Conservation (phyloP, 2,329 filamentous ascomycete species). For the Fusarium siculi region DNA sequence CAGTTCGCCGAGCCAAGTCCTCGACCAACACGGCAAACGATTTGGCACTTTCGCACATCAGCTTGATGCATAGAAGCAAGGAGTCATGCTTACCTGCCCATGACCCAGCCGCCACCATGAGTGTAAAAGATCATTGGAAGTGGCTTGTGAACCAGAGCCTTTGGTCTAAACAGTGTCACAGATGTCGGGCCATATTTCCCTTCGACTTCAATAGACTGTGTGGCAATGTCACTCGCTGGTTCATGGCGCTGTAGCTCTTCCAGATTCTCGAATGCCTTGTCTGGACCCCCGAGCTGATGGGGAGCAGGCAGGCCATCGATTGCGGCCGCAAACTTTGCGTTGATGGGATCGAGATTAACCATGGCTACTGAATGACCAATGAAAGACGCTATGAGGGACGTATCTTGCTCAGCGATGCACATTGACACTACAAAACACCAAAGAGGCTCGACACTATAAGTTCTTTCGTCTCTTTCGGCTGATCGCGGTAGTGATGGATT, state of each 20-base stretch:
- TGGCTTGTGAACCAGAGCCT: background rate
- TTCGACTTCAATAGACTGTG: background rate
- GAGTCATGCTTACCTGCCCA: background rate
- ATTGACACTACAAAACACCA: background rate
- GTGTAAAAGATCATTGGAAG: background rate
- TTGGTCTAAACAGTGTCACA: background rate
- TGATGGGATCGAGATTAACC: background rate
- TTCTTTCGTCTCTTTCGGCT: background rate
- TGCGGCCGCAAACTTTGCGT: background rate
- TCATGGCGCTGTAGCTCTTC: background rate
- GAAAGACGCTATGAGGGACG: background rate
- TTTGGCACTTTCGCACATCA: background rate
- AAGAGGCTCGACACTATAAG: background rate
- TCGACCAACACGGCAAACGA: background rate
- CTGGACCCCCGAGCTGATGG: background rate
- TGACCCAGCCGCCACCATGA: background rate
- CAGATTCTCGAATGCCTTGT: background rate
- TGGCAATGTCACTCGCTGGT: background rate
- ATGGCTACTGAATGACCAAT: background rate
- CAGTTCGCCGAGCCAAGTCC: background rate
- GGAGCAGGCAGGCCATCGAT: background rate
- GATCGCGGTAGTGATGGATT: background rate
- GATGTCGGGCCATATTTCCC: background rate
- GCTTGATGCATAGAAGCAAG: background rate
- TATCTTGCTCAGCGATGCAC: background rate